A percentile compares a stretch with the other conserved stretches of the same genome.
These are phyloP conservation scores for Iberis pinnata DNA, from an alignment of 345 rosid genomes.

Conservation along the genomic window DNA sequence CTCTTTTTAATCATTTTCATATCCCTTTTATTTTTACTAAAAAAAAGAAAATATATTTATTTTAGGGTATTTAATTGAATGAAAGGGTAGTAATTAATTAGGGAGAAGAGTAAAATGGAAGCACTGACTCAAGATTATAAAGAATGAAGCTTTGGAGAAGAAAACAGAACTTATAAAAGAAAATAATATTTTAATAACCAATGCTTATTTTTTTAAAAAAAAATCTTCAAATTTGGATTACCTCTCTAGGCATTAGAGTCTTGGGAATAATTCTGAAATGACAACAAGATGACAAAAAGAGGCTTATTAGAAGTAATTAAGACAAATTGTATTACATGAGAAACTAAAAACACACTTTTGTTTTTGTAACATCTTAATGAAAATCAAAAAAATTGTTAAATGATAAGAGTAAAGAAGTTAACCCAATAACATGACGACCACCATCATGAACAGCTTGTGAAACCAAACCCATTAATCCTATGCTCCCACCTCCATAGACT, in stretches of 20 bases:
- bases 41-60: conserved; percentile 7
- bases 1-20: conserved; percentile 12
- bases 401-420: no score
- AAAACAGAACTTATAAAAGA: conserved; percentile 4
- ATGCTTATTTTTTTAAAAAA: not conserved
- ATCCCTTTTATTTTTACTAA: not conserved
- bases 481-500: conserved; percentile 99
- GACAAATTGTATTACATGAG: conserved; percentile 8
- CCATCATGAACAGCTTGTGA: conserved; percentile 99
- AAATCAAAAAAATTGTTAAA: no score
- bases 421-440: conserved; percentile 99
- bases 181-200: conserved; percentile 25
- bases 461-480: conserved; percentile 96
- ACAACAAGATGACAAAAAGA: conserved; percentile 63
- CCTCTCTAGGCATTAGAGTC: conserved; percentile 99
- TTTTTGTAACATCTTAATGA: not conserved
- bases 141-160: conserved; percentile 8
- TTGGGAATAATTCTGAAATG: conserved; percentile 97
- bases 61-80: not conserved
- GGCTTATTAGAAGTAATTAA: conserved; percentile 12
- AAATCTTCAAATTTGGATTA: conserved; percentile 45
- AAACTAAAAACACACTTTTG: conserved; percentile 2
- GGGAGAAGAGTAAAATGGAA: conserved; percentile 28
- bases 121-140: conserved; percentile 21
- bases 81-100: conserved; percentile 15